These are phyloP conservation scores for Oryza meridionalis DNA, from an alignment of 176 grass and related monocot species.

Conservation along the genomic window DNA sequence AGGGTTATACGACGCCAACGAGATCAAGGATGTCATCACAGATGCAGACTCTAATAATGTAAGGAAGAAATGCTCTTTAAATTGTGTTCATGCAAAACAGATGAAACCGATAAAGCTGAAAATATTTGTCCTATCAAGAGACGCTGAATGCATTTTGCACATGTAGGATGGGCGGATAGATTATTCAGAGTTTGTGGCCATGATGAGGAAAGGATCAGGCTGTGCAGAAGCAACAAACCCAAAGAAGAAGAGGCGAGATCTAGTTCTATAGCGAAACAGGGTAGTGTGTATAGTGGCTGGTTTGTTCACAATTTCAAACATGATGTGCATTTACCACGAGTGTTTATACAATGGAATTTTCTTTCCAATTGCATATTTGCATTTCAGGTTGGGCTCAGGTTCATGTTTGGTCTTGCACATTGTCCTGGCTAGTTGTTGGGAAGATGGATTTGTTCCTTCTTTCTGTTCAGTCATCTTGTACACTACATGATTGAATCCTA, in stretches of 20 bases:
- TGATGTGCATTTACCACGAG: no score
- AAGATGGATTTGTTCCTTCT: no score
- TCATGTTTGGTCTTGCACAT: no score
- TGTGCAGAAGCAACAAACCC: conserved; percentile 34
- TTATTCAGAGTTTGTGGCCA: conserved; percentile 59
- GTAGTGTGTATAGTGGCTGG: no score
- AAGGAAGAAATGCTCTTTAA: conserved; percentile 32
- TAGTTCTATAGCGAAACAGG: conserved; percentile 34
- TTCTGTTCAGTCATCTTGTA: no score
- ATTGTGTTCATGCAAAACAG: neutral
- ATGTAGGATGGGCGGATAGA: conserved; percentile 80
- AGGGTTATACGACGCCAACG: conserved; percentile 55
- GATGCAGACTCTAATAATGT: conserved; percentile 74
- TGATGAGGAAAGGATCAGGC: conserved; percentile 59
- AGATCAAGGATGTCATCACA: conserved; percentile 75
- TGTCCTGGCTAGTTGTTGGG: no score
- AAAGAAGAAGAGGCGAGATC: conserved; percentile 54
- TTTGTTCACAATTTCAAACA: no score
- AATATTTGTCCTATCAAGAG: neutral
- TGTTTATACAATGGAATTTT: no score
- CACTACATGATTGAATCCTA: no score
- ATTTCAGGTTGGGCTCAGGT: no score
- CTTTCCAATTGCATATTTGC: no score
- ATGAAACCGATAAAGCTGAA: neutral
- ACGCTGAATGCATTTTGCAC: neutral